Base-by-base conservation (phyloP, 164 flowering plant genomes). In the Platanus orientalis region DNA sequence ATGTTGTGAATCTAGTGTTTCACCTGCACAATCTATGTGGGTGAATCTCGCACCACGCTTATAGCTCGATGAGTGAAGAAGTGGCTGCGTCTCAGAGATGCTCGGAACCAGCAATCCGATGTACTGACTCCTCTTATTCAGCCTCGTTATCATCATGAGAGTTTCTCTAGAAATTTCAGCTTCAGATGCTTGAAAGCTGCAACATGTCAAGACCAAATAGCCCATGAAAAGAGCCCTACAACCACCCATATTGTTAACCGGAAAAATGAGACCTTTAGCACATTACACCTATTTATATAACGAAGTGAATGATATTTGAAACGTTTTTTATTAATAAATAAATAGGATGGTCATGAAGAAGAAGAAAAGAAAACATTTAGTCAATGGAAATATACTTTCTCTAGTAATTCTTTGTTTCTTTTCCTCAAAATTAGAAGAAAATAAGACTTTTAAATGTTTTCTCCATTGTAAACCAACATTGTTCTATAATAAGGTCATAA, bases 11-110 rank as follows among this genome's bases (percentile, higher is more conserved):
- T 32, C 36, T 9, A 4, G 9, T 4, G 36, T 55, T 32, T 45
- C 26, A 60, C 62, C 62, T 60, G 53, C 50, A 26, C 17, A 45
- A 27, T 26, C 52, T 7, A 60, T 1, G 32, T 45, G 53, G 13
- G 28, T 4, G 27, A 9, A 7, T 44, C 45, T 27, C 10, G n/a
- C n/a, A n/a, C n/a, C 17, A 29, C 4, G 36, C 0, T 19, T 20
- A 27, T 42, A 61, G 7, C 19, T 14, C 12, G 44, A 6, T n/a
- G 55, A 61, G 14, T 61, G 42, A 32, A 61, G 3, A 23, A 61
- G 6, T 9, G 61, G 61, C 1, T 58, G 23, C 61, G 40, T 40
- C 34, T 39, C 29, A 2, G 50, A 40, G 30, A 27, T 7, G 20
- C 30, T 58, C 12, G 50, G 25, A n/a, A 58, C 61, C 29, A 58